A percentile compares a stretch with the other conserved stretches of the same genome.
phyloP scores from a whole-genome alignment of 2,329 filamentous ascomycete species.

The Ciborinia camelliae region DNA sequence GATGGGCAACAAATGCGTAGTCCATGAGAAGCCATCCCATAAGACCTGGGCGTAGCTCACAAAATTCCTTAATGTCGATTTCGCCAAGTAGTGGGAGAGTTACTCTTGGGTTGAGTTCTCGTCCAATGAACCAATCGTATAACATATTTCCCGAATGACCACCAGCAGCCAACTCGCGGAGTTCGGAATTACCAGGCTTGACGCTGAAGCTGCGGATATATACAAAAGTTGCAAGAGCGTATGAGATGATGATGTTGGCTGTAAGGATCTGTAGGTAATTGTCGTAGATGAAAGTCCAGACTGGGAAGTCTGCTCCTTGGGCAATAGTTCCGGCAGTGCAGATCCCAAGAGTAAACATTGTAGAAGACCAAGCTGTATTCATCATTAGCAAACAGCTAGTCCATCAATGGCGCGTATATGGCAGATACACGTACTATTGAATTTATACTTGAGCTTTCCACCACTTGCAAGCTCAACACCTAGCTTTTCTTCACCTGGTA shows the following conservation, averaged over 20 bases:
- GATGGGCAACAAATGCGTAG: slow-evolving; percentile 78
- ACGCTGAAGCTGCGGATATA: slow-evolving; percentile 82
- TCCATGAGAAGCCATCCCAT: slow-evolving; percentile 86
- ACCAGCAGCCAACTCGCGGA: slow-evolving; percentile 76
- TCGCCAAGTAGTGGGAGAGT: slow-evolving; percentile 75
- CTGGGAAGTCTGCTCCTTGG: slow-evolving; percentile 75
- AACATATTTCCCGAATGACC: slow-evolving; percentile 80
- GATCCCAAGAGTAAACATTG: slow-evolving; percentile 66
- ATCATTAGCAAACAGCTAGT: slow-evolving; percentile 20
- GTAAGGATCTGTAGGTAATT: slow-evolving; percentile 87
- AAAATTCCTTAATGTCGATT: slow-evolving; percentile 85
- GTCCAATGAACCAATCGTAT: slow-evolving; percentile 96
- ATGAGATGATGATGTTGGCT: slow-evolving; percentile 75
- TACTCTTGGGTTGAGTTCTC: slow-evolving; percentile 87
- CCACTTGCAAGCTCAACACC: slow-evolving; percentile 69
- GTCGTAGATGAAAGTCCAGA: slow-evolving; percentile 92
- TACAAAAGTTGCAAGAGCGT: slow-evolving; percentile 68
- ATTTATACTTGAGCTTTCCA: slow-evolving; percentile 75
- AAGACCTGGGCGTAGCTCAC: slow-evolving; percentile 88
- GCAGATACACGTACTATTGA: slow-evolving; percentile 57
- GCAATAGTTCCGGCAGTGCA: slow-evolving; percentile 70
- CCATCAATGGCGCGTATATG: neutral
- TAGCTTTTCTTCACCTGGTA: slow-evolving; percentile 70
- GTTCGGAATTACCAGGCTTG: slow-evolving; percentile 66
- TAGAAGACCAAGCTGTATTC: slow-evolving; percentile 67